Base-by-base conservation (phyloP, 2,329 filamentous ascomycete species). In the Neopestalotiopsis clavispora region DNA sequence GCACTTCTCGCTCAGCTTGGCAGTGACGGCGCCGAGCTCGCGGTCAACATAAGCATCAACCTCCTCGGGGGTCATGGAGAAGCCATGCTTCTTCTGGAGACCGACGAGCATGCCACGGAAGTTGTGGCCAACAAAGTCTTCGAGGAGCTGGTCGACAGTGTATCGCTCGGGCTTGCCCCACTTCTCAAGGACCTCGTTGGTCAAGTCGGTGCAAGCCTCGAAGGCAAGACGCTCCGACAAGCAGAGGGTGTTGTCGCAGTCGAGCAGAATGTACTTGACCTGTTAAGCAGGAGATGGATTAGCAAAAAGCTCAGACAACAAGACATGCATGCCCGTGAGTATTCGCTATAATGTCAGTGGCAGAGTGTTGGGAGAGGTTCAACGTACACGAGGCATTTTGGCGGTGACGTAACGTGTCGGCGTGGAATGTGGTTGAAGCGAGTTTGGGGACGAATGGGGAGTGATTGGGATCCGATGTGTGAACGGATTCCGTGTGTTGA, bases 91-190 rank as follows among this genome's bases (percentile, higher is more conserved):
- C 78, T 87, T 84, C 80, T 92, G 88, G 65, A 94, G 85, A 68
- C 86, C 87, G 69, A 85, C 80, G 80, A 94, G 89, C 91, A 94
- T 94, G 77, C 91, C 90, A 71, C 91, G 91, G 85, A 94, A 94
- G 84, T 93, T 94, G 79, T 92, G 89, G 74, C 92, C 92, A 72
- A 94, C 91, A 76, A 93, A 94, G 80, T 93, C 90, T 71, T 86
- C 84, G 77, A 94, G 90, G 69, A 94, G 88, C 75, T 89, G 84
- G 13, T 89, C 87, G 71, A 89, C 89, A 3, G 90, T 91, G 84
- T 93, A 94, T 76, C 87, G 89, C 68, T 88, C 85, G 38, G 84
- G 74, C 76, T 90, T 85, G 77, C 83, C 81, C 75, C 89, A 84
- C 78, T 88, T 89, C 76, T 87, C 85, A 75, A 94, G 85, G 74